Evolutionary conservation across 192 early-diverging fungal species (phyloP).

Genomic region (Entomortierella chlamydospora): DNA sequence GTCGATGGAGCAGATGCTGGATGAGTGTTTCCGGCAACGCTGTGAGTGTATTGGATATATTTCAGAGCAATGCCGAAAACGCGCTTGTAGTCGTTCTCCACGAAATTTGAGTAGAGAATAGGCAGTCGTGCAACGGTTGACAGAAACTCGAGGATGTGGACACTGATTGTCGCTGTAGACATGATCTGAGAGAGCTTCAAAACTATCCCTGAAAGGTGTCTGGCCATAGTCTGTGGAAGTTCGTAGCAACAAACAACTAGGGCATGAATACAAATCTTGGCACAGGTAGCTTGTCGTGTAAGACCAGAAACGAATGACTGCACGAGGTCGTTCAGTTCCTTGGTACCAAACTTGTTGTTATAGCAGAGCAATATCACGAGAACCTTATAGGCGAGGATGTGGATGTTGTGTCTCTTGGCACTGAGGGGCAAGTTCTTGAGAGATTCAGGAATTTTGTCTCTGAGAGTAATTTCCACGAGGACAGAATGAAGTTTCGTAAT

Average conservation of each 20-base stretch:
- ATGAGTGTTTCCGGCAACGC: slow-evolving; percentile 32
- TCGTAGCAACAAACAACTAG: slow-evolving; percentile 85
- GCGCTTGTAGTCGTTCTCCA: slow-evolving; percentile 80
- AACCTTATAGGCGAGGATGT: slow-evolving; percentile 69
- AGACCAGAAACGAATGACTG: slow-evolving; percentile 80
- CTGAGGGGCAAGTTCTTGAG: slow-evolving; percentile 68
- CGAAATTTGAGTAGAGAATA: slow-evolving; percentile 83
- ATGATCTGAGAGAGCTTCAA: slow-evolving; percentile 85
- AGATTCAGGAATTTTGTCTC: slow-evolving; percentile 66
- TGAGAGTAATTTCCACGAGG: slow-evolving; percentile 69
- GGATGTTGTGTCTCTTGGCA: slow-evolving; percentile 75
- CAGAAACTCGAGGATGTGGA: slow-evolving; percentile 92
- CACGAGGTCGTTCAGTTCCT: slow-evolving; percentile 80
- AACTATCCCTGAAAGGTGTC: slow-evolving; percentile 76
- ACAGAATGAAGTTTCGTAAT: slow-evolving; percentile 63
- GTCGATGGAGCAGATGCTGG: slow-evolving; percentile 14
- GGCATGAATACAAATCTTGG: slow-evolving; percentile 85
- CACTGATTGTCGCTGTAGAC: slow-evolving; percentile 78
- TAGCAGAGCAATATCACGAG: slow-evolving; percentile 76
- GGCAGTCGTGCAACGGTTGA: slow-evolving; percentile 87
- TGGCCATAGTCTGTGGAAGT: slow-evolving; percentile 81
- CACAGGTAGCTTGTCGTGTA: slow-evolving; percentile 71
- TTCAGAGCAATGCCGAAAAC: slow-evolving; percentile 94
- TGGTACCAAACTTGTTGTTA: slow-evolving; percentile 71
- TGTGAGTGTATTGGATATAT: slow-evolving; percentile 78